Evolutionary conservation across 306 rosid species (phyloP).

Genomic region (Malus asiatica): DNA sequence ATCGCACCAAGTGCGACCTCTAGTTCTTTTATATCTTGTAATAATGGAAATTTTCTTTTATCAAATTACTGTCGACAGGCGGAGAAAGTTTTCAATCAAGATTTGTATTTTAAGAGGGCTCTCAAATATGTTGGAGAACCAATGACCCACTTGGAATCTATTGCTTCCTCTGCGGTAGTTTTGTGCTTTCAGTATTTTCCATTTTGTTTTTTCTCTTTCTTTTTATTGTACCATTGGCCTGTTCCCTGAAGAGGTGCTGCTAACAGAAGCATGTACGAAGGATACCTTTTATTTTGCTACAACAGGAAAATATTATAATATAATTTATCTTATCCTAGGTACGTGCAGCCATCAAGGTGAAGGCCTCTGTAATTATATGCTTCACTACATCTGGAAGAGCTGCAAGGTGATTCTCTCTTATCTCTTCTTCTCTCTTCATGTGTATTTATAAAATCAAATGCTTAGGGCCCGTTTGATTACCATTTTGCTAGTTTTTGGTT

Average conservation of each 20-base stretch:
- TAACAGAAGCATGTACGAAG: not conserved
- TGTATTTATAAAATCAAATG: not conserved
- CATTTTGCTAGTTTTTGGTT: too few relatives aligned
- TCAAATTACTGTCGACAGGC: conserved; percentile 45
- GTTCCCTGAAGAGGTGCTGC: not conserved
- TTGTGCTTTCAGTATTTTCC: conserved; percentile 1
- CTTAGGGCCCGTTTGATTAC: not conserved
- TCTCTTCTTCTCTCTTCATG: not conserved
- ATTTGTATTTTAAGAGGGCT: conserved; percentile 69
- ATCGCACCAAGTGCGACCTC: too few relatives aligned
- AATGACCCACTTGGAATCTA: conserved; percentile 91
- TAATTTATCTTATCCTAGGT: conserved; percentile 40
- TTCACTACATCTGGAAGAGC: conserved; percentile 92
- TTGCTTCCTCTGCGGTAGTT: conserved; percentile 88
- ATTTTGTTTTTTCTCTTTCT: not conserved
- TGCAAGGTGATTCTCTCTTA: conserved; percentile 42
- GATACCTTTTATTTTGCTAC: not conserved
- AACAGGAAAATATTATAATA: not conserved
- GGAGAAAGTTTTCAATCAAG: conserved; percentile 95
- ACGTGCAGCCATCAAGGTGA: conserved; percentile 90
- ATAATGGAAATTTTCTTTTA: not conserved
- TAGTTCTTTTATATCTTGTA: not conserved
- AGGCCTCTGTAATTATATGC: conserved; percentile 77
- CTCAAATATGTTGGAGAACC: conserved; percentile 82
- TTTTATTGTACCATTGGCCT: not conserved